Base-by-base conservation (phyloP, 805 yeast genomes). In the Wickerhamomyces rabaulensis region DNA sequence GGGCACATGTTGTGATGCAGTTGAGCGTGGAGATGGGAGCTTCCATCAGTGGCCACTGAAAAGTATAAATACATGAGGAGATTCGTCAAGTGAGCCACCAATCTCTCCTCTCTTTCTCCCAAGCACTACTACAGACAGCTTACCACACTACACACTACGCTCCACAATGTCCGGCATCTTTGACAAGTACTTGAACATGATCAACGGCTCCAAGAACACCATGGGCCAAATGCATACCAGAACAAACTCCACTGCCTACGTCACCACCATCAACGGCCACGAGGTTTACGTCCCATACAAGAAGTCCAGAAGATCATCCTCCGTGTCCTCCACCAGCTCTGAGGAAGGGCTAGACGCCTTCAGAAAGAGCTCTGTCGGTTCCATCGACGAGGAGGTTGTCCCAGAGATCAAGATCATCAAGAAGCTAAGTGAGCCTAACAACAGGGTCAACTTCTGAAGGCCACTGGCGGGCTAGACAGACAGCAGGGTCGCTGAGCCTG, bases 151-250 rank as follows among this genome's bases (percentile, higher is more conserved):
- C 4, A 33, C 6, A 8, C 20, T 3, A 16, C 9, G 3, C 20
- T 16, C 3, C 25, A 51, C 46, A 52, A 57, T 61, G 64, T 61
- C 64, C 5, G 64, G 64, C 40, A 61, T 61, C 47, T 61, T 61
- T 36, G 64, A 61, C 44, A 59, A 58, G 40, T 61, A 61, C 48
- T 37, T 61, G 17, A 49, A 48, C 47, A 48, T 52, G 55, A 47
- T 60, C 50, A 54, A 55, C 43, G 52, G 54, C 20, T 47, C 56
- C 9, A 46, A 49, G 41, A 42, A 26, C 40, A 46, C 56, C 12
- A 37, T 43, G 43, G 54, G 57, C n/a, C 54, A 54, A 40, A 54
- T 54, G 44, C 41, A 52, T 46, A 53, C 58, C 5, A 50, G 45
- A 17, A 40, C 56, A 8, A 61, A 58, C 45, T 45, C 61, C 2